Evolutionary conservation across 2,329 filamentous ascomycete species (phyloP).

Genomic region (Diplodia intermedia): DNA sequence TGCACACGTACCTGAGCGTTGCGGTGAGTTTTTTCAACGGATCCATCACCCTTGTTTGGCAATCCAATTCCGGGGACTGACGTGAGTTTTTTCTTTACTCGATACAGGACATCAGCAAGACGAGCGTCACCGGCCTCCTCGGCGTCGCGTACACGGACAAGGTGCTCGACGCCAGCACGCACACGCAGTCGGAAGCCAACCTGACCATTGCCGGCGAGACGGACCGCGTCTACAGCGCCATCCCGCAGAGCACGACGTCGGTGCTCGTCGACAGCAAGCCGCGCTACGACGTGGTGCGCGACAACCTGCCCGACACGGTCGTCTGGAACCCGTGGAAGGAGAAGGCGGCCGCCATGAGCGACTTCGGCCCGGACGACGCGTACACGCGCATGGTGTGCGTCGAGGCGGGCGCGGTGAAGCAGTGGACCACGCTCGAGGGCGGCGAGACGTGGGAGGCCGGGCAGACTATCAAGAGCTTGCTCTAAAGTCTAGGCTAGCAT

Average conservation of each 20-base stretch:
- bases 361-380: constrained; percentile 88
- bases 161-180: constrained; percentile 67
- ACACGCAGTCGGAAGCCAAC: constrained; percentile 69
- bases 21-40: constrained; percentile 62
- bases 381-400: constrained; percentile 95
- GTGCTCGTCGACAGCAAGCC: constrained; percentile 69
- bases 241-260: constrained; percentile 67
- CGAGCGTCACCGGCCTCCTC: constrained; percentile 77
- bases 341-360: constrained; percentile 79
- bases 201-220: constrained; percentile 78
- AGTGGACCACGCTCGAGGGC: constrained; percentile 84
- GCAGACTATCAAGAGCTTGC: constrained; percentile 60
- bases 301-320: constrained; percentile 86
- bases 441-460: constrained; percentile 73
- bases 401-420: constrained; percentile 83
- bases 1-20: constrained; percentile 89
- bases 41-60: background rate
- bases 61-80: background rate
- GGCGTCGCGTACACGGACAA: constrained; percentile 84
- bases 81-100: too few relatives aligned
- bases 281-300: constrained; percentile 76
- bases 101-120: constrained; percentile 75
- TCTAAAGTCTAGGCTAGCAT: constrained; percentile 35
- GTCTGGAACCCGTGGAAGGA: constrained; percentile 98
- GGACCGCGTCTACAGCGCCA: constrained; percentile 82